Evolutionary conservation across 257 asterid species (phyloP), one percentile per base, ranked within the genome.

Genomic region (Plantago elongata): DNA sequence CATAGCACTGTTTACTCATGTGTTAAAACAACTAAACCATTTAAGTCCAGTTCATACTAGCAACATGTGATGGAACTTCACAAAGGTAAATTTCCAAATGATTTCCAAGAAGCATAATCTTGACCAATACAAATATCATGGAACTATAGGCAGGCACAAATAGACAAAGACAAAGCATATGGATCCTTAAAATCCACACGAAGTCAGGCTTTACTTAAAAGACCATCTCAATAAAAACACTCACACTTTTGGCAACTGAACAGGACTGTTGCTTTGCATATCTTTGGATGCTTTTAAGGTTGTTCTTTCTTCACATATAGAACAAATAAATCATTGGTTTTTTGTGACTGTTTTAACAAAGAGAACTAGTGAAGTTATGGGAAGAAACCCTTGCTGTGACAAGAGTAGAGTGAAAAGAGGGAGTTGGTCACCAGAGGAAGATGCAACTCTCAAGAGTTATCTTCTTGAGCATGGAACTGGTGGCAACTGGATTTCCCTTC

Each of bases 371-470:
- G 51, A 37, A 57, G 49, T 5, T 65, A 81, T 84, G 85, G 85
- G 80, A 61, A 78, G 87, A 70, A 77, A 63, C 22, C 80, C 84
- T 29, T 81, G 90, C 38, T 81, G 91, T 72, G 87, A 84, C 45
- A 84, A 84, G 75, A 81, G 57, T 34, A 77, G 76, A 66, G 87
- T 83, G 76, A 84, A 75, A 61, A 81, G 73, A 48, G 87, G 91
- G 8, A 78, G 61, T 45, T 84, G 91, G 91, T 84, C 91, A 52
- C 84, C 85, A 15, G 73, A 78, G 60, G 90, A 84, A 78, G 90
- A 81, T 77, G 71, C 67, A 59, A 68, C 62, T 64, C 90, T 84
- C 77, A 81, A 66, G 68, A 71, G 50, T 43, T 71, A 81, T 45
- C 66, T 84, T 9, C 62, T 61, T 13, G 76, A 63, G 3, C 75